phyloP scores from a whole-genome alignment of 345 rosid species.

The Toxicodendron radicans region DNA sequence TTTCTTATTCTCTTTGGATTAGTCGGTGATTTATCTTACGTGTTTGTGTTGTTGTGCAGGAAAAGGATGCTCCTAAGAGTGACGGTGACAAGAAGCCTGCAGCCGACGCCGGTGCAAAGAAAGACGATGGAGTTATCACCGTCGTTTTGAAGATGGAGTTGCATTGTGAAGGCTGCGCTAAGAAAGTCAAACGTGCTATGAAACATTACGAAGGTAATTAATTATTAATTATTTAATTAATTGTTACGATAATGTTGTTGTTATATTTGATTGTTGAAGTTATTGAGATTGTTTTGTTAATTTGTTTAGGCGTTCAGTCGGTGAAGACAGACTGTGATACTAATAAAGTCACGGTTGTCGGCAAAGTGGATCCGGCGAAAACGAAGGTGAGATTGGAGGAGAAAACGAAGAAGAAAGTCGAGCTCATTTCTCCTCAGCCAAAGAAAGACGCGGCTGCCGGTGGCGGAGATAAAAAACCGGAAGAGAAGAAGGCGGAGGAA shows the following conservation, averaged over 20 bases:
- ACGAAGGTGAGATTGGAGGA: slow-evolving; percentile 33
- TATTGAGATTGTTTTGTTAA: slow-evolving; percentile 8
- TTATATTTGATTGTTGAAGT: background rate
- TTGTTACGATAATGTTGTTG: background rate
- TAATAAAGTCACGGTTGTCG: slow-evolving; percentile 67
- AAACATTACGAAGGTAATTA: slow-evolving; percentile 50
- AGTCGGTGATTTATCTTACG: slow-evolving; percentile 1
- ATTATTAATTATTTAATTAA: background rate
- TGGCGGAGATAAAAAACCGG: slow-evolving; percentile 30
- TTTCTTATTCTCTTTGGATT: background rate
- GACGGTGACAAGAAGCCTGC: slow-evolving; percentile 54
- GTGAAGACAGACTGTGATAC: slow-evolving; percentile 52
- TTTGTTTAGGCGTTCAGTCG: slow-evolving; percentile 62
- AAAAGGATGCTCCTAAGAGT: slow-evolving; percentile 40
- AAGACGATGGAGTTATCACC: slow-evolving; percentile 39
- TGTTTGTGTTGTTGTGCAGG: slow-evolving; percentile 22
- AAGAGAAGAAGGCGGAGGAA: slow-evolving; percentile 34
- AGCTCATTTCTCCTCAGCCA: slow-evolving; percentile 48
- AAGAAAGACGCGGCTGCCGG: slow-evolving; percentile 32
- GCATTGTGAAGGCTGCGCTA: slow-evolving; percentile 95
- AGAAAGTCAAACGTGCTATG: slow-evolving; percentile 51
- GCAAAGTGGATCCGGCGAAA: slow-evolving; percentile 66
- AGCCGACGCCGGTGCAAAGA: slow-evolving; percentile 41
- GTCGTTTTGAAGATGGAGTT: slow-evolving; percentile 69
- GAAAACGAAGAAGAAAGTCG: slow-evolving; percentile 33